Evolutionary conservation across 176 grass and related monocot genomes (phyloP).

Genomic region (Ensete glaucum): DNA sequence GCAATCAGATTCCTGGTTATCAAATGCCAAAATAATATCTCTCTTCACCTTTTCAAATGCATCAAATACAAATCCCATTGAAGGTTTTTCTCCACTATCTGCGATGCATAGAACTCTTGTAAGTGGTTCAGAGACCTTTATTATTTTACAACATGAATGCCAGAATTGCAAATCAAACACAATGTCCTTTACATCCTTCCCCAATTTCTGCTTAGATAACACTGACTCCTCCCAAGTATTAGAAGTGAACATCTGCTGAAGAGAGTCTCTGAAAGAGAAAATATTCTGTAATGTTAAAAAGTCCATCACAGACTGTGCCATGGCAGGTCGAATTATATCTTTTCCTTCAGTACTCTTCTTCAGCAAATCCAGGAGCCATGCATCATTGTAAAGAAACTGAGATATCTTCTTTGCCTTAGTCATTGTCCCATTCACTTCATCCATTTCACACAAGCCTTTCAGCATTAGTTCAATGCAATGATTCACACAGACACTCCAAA

Average conservation of each 20-base stretch:
- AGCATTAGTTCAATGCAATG: constrained; percentile 44
- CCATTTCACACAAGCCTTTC: constrained; percentile 28
- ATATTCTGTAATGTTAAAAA: constrained; percentile 36
- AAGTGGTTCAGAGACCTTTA: constrained; percentile 32
- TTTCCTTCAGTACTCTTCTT: constrained; percentile 31
- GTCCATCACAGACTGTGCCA: constrained; percentile 22
- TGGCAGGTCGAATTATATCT: constrained; percentile 29
- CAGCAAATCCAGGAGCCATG: constrained; percentile 29
- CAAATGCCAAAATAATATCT: constrained; percentile 31
- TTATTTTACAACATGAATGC: constrained; percentile 27
- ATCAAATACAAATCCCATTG: constrained; percentile 36
- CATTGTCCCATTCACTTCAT: constrained; percentile 29
- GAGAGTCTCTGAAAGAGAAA: constrained; percentile 23
- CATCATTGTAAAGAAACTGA: constrained; percentile 38
- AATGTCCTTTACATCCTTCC: constrained; percentile 31
- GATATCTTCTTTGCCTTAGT: constrained; percentile 41
- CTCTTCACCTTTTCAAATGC: constrained; percentile 36
- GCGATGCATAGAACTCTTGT: constrained; percentile 20
- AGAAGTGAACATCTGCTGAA: constrained; percentile 35
- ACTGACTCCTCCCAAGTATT: constrained; percentile 21
- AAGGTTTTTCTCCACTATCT: constrained; percentile 32
- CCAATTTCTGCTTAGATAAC: constrained; percentile 15
- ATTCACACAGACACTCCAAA: constrained; percentile 33
- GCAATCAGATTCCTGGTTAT: constrained; percentile 33
- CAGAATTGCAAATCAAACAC: constrained; percentile 39